These are phyloP conservation scores for Neocucurbitaria cava DNA, from an alignment of 2,329 filamentous ascomycete species.

Conservation along the genomic window DNA sequence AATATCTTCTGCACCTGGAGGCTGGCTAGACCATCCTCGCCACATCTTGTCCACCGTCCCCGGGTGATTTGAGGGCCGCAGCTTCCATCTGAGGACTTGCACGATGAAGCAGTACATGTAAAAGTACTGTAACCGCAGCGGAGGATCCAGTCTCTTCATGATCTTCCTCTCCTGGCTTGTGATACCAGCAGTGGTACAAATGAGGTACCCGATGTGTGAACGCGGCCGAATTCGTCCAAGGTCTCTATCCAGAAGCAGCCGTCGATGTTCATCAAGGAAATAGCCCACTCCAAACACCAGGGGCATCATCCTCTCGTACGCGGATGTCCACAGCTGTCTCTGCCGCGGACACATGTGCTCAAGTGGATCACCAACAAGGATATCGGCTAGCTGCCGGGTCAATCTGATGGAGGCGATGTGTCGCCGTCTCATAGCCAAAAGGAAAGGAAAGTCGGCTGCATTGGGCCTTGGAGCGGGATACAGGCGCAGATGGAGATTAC, in stretches of 20 bases:
- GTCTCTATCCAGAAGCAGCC: conserved; percentile 40
- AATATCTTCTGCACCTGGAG: conserved; percentile 44
- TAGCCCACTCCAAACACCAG: conserved; percentile 47
- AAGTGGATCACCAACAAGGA: conserved; percentile 39
- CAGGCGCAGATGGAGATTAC: conserved; percentile 41
- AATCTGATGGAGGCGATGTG: conserved; percentile 46
- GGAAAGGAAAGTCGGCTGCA: conserved; percentile 42
- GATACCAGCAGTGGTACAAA: conserved; percentile 41
- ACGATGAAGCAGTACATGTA: conserved; percentile 49
- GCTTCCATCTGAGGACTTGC: conserved; percentile 40
- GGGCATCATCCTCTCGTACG: conserved; percentile 47
- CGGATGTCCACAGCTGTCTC: conserved; percentile 43
- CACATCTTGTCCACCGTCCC: conserved; percentile 40
- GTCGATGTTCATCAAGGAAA: conserved; percentile 46
- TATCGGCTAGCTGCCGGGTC: conserved; percentile 43
- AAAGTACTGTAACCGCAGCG: conserved; percentile 45
- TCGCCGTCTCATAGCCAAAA: conserved; percentile 43
- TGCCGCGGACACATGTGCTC: conserved; percentile 35
- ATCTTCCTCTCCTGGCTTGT: conserved; percentile 36
- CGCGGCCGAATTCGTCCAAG: conserved; percentile 42
- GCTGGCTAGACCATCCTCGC: conserved; percentile 41
- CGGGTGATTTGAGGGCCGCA: conserved; percentile 38
- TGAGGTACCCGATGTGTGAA: conserved; percentile 44
- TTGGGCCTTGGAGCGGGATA: conserved; percentile 42
- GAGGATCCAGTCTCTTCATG: conserved; percentile 39